These are phyloP conservation scores for Rubia tinctorum DNA, from an alignment of 305 asterid genomes.

Conservation along the genomic window DNA sequence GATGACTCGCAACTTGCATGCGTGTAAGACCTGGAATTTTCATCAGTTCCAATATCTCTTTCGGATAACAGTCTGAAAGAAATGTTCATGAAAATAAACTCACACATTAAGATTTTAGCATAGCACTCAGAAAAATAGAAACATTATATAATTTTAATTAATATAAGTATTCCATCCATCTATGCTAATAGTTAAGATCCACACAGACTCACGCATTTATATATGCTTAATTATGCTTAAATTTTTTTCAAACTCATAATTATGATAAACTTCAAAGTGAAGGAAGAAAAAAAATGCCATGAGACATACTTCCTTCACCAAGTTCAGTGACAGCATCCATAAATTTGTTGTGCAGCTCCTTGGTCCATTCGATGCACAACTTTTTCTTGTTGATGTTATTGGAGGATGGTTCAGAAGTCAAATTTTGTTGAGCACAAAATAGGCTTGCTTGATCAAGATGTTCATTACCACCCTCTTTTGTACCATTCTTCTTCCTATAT, in stretches of 20 bases:
- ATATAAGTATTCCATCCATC: background rate
- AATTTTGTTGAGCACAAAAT: background rate
- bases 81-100: background rate
- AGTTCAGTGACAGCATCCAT: background rate
- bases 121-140: too few species aligned
- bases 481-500: background rate
- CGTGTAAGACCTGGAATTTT: background rate
- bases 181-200: too few species aligned
- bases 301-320: background rate
- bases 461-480: background rate
- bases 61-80: background rate
- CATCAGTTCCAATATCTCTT: background rate
- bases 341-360: background rate
- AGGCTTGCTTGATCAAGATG: background rate
- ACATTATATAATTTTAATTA: too few species aligned
- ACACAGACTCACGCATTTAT: background rate
- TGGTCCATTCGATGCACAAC: background rate
- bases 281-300: background rate
- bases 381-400: background rate
- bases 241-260: too few species aligned
- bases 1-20: background rate
- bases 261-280: background rate
- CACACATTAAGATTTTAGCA: background rate
- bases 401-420: background rate
- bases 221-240: background rate